phyloP scores from a whole-genome alignment of 1,139 yeast species.

The Sugiyamaella pinicola region DNA sequence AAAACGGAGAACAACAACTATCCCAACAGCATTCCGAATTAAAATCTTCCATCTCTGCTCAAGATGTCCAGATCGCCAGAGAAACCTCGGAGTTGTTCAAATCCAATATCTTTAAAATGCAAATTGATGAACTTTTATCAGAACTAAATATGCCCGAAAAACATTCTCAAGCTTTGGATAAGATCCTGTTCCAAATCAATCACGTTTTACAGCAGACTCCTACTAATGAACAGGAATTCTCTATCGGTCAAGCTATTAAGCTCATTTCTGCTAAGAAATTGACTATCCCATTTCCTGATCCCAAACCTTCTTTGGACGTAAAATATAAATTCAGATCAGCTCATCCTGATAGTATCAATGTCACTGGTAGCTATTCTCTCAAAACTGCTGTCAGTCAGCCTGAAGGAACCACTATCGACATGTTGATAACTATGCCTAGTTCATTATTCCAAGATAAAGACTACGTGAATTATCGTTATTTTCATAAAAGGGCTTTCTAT shows the following conservation, averaged over 20 bases:
- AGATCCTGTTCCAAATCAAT: conserved; percentile 73
- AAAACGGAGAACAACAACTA: conserved; percentile 25
- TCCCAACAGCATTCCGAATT: neutral
- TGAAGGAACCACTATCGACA: conserved; percentile 69
- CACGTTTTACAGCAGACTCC: conserved; percentile 68
- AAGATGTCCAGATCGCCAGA: conserved; percentile 86
- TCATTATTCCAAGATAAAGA: conserved; percentile 80
- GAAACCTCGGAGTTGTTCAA: conserved; percentile 94
- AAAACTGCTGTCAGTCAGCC: conserved; percentile 73
- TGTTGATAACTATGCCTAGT: conserved; percentile 79
- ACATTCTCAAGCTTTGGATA: conserved; percentile 68
- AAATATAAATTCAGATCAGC: conserved; percentile 71
- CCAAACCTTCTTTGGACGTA: conserved; percentile 66
- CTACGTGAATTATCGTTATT: conserved; percentile 82
- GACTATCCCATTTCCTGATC: conserved; percentile 76
- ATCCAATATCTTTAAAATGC: conserved; percentile 90
- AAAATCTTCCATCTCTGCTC: conserved; percentile 55
- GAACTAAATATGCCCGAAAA: conserved; percentile 76
- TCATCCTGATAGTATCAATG: conserved; percentile 74
- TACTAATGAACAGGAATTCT: conserved; percentile 53
- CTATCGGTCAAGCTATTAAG: conserved; percentile 53
- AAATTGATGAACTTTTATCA: conserved; percentile 84
- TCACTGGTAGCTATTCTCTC: conserved; percentile 88
- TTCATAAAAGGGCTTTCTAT: conserved; percentile 87
- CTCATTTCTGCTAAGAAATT: conserved; percentile 58